Percentiles rank a stretch among this genome's conserved stretches.
These are phyloP conservation scores for Thielaviopsis ethacetica DNA, from an alignment of 2,329 filamentous ascomycete genomes.

Conservation along the genomic window DNA sequence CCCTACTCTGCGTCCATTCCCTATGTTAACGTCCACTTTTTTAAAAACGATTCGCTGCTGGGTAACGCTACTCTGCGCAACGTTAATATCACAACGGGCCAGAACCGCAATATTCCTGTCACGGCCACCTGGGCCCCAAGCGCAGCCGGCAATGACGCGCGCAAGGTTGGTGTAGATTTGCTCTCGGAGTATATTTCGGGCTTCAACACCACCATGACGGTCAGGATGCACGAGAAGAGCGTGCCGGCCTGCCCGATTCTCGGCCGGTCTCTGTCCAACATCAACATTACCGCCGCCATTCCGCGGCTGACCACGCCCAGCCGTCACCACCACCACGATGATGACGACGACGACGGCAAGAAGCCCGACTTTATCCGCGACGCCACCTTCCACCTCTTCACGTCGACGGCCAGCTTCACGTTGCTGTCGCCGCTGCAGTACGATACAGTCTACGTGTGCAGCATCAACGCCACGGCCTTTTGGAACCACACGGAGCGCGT, in stretches of 20 bases:
- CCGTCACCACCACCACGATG: slow-evolving; percentile 3
- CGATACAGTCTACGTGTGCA: slow-evolving; percentile 61
- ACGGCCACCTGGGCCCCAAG: slow-evolving; percentile 60
- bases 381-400: slow-evolving; percentile 72
- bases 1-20: slow-evolving; percentile 72
- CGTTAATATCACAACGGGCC: slow-evolving; percentile 46
- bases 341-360: slow-evolving; percentile 20
- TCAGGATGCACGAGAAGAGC: slow-evolving; percentile 53
- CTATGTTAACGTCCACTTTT: slow-evolving; percentile 58
- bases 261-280: slow-evolving; percentile 53
- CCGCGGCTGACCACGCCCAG: slow-evolving; percentile 48
- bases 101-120: slow-evolving; percentile 54
- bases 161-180: slow-evolving; percentile 49
- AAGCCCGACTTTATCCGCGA: slow-evolving; percentile 53
- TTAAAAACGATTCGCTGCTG: slow-evolving; percentile 56
- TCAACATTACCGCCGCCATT: slow-evolving; percentile 55
- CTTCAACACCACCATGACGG: slow-evolving; percentile 62
- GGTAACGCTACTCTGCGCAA: slow-evolving; percentile 57
- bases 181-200: slow-evolving; percentile 80
- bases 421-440: slow-evolving; percentile 61
- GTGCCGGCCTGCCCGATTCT: slow-evolving; percentile 60
- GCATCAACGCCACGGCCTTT: slow-evolving; percentile 67
- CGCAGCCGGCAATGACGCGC: slow-evolving; percentile 41
- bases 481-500: slow-evolving; percentile 68
- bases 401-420: slow-evolving; percentile 72